Evolutionary conservation across 2,329 filamentous ascomycete species (phyloP), one percentile per base, ranked within the genome.

Genomic region (Gnomoniopsis smithogilvyi): DNA sequence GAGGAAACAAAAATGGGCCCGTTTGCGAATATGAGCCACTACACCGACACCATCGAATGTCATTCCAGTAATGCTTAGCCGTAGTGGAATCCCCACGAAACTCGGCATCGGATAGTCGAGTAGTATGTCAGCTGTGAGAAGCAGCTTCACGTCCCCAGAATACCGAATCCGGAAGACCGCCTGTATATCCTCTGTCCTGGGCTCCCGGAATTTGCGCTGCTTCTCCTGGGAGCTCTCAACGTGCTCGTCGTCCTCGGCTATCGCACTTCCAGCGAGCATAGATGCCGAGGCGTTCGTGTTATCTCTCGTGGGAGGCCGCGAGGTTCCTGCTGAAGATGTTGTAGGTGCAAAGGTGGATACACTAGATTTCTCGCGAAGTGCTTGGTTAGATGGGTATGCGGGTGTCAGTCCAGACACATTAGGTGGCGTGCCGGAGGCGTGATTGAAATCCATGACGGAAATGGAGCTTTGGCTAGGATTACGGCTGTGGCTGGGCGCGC

Each of bases 51-150:
- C 95, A 70, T 99, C 94, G 74, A 99, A 99, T 0, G 90, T 92
- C 61, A 99, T 76, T 0, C 95, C 95, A 0, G 95, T 98, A 66
- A 99, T 96, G 72, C 94, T 96, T 26, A 99, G 81, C 72, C 95
- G 94, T 50, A 99, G 82, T 1, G 95, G 95, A 62, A 99, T 94
- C 14, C 93, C 92, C 2, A 98, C 94, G 69, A 99, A 99, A 76
- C 91, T 96, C 45, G 93, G 93, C 91, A 98, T 98, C 1, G 95
- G 95, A 72, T 99, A 99, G 74, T 99, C 95, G 36, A 99, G 86
- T 34, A 98, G 80, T 46, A 99, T 96, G 74, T 98, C 93, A 0
- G 95, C 93, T 24, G 95, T 98, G 52, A 99, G 80, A 62, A 92
- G 91, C 59, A 99, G 83, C 65, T 88, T 87, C 60, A 99, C 83